A percentile compares a stretch with the other conserved stretches of the same genome.
phyloP scores from a whole-genome alignment of 495 filamentous ascomycete species.

The Hapsidospora chrysogenum region DNA sequence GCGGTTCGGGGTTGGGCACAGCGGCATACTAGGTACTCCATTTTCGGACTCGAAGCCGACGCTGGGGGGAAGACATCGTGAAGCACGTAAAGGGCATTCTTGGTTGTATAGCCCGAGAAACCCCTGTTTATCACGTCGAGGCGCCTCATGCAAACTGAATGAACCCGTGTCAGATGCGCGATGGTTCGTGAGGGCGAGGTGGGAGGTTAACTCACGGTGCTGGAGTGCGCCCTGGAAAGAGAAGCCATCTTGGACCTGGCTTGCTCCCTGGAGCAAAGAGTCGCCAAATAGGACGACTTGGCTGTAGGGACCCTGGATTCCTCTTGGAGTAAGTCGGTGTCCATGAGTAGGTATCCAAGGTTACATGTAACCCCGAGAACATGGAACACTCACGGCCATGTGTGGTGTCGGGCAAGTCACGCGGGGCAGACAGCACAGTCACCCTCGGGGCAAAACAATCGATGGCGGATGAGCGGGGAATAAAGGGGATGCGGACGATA shows the following conservation, averaged over 20 bases:
- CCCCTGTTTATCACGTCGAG: constrained; percentile 33
- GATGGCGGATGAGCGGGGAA: too few species aligned
- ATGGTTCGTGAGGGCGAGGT: too few species aligned
- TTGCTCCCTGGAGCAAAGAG: constrained; percentile 53
- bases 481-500: too few species aligned
- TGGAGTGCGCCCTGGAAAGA: constrained; percentile 56
- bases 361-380: too few species aligned
- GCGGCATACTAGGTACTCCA: constrained; percentile 47
- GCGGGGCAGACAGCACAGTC: too few species aligned
- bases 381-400: too few species aligned
- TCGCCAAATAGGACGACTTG: constrained; percentile 75
- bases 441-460: too few species aligned
- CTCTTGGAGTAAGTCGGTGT: too few species aligned
- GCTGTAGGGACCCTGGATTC: too few species aligned
- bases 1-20: not conserved
- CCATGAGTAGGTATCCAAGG: too few species aligned
- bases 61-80: constrained; percentile 24
- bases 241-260: constrained; percentile 42
- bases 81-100: constrained; percentile 23
- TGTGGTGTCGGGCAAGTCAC: too few species aligned
- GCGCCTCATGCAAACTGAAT: constrained; percentile 22
- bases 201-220: constrained; percentile 32
- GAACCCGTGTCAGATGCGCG: too few species aligned
- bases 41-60: constrained; percentile 31
- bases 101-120: constrained; percentile 32